Conservation (phyloP, 2,329 filamentous ascomycete species). For the Aspergillus hiratsukae region DNA sequence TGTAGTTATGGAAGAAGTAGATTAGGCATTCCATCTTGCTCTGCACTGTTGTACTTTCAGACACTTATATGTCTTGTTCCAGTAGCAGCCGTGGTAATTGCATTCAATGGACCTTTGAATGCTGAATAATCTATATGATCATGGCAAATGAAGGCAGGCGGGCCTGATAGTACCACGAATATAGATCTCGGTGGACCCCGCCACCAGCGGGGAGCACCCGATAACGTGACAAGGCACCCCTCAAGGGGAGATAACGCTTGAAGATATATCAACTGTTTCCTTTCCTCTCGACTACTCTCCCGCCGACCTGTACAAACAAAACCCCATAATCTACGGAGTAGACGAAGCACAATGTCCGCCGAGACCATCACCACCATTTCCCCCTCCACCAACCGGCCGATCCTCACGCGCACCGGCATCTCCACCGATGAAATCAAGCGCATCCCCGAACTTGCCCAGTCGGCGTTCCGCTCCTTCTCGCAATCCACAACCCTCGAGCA, state of each 20-base stretch:
- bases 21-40: too few relatives aligned
- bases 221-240: constrained; percentile 9
- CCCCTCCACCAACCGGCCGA: constrained; percentile 77
- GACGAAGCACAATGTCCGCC: constrained; percentile 39
- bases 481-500: constrained; percentile 71
- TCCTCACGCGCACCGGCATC: constrained; percentile 73
- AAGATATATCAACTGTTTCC: not conserved
- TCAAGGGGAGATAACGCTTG: not conserved
- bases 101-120: too few relatives aligned
- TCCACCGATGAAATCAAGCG: constrained; percentile 65
- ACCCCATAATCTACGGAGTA: not conserved
- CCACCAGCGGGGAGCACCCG: constrained; percentile 4
- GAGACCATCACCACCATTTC: constrained; percentile 75
- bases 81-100: too few relatives aligned
- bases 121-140: too few relatives aligned
- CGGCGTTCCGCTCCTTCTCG: constrained; percentile 72
- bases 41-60: too few relatives aligned
- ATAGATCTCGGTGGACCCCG: not conserved
- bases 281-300: constrained; percentile 6
- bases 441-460: constrained; percentile 66
- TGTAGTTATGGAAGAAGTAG: too few relatives aligned
- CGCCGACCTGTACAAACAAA: not conserved
- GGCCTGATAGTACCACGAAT: too few relatives aligned
- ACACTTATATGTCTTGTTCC: too few relatives aligned
- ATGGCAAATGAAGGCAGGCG: too few relatives aligned